Base-by-base conservation (phyloP, 495 filamentous ascomycete species). In the Cladorrhinum samala region DNA sequence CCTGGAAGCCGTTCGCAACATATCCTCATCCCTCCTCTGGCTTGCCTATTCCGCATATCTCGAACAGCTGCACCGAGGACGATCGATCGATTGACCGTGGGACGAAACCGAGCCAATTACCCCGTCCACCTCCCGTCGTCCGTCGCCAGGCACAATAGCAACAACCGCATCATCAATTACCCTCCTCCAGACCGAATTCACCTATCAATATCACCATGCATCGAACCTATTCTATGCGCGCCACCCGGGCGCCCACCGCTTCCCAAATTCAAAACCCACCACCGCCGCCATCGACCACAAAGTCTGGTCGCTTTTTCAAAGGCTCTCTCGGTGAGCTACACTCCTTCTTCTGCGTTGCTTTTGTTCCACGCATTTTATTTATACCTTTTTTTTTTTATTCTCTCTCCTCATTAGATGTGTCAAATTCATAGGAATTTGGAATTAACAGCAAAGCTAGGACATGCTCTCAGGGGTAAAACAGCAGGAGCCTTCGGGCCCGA, bases 141-240 rank as follows among this genome's bases (percentile, higher is more conserved):
- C 27, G 27, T 33, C 27, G 27, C 27, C 27, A 33, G 27, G 27
- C 27, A 33, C 27, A 33, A 33, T n/a, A n/a, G n/a, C n/a, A n/a
- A n/a, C n/a, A n/a, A n/a, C n/a, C n/a, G n/a, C n/a, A n/a, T n/a
- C 24, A 36, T 20, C 37, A 49, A 27, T 18, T 9, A 24, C 18
- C 9, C 30, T 19, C 14, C 38, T 25, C 7, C 47, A 47, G 27
- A 24, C 19, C 23, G 43, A 20, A 25, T 23, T 46, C 36, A 17
- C 27, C 41, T 37, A 42, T 27, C 47, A 24, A 46, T 16, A n/a
- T 50, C 69, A 74, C 52, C 44, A 97, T 97, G 93, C 92, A 97
- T 83, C 88, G 93, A 59, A 95, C 93, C 58, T 98, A 98, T 67
- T 96, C 91, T 59, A 96, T 97, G 92, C 89, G 93, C 82, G 85